A percentile compares a stretch with the other conserved stretches of the same genome.
Evolutionary conservation across 352 stramenopile genomes (phyloP).

Genomic region (Blastocystis sp.): DNA sequence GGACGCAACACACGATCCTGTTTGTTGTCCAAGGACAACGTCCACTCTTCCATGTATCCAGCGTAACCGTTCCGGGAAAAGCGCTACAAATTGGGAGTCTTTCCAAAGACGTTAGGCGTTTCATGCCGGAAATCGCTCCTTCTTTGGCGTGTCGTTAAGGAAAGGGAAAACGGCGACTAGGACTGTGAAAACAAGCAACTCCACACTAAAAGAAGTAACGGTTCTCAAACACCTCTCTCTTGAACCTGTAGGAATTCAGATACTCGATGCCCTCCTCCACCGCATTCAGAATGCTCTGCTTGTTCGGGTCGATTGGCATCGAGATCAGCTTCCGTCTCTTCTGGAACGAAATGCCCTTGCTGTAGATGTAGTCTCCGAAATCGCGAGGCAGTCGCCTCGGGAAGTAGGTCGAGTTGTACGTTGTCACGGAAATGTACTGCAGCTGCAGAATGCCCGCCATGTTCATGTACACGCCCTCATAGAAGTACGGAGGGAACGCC

Average conservation of each 20-base stretch:
- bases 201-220: constrained; percentile 28
- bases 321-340: background rate
- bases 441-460: constrained; percentile 30
- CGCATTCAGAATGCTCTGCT: constrained; percentile 80
- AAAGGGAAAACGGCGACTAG: background rate
- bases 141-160: no score
- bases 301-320: background rate
- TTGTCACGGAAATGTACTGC: constrained; percentile 44
- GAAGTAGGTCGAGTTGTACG: constrained; percentile 39
- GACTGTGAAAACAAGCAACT: background rate
- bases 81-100: no score
- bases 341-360: background rate
- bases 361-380: constrained; percentile 3
- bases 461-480: constrained; percentile 46
- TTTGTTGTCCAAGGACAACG: background rate
- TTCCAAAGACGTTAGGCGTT: background rate
- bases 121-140: background rate
- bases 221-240: constrained; percentile 49
- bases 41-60: background rate
- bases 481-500: constrained; percentile 45
- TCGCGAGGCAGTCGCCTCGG: background rate
- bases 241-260: constrained; percentile 63
- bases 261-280: constrained; percentile 77
- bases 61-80: no score
- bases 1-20: background rate